Conservation (phyloP, 495 filamentous ascomycete species). For the Penicillium malachiteum region DNA sequence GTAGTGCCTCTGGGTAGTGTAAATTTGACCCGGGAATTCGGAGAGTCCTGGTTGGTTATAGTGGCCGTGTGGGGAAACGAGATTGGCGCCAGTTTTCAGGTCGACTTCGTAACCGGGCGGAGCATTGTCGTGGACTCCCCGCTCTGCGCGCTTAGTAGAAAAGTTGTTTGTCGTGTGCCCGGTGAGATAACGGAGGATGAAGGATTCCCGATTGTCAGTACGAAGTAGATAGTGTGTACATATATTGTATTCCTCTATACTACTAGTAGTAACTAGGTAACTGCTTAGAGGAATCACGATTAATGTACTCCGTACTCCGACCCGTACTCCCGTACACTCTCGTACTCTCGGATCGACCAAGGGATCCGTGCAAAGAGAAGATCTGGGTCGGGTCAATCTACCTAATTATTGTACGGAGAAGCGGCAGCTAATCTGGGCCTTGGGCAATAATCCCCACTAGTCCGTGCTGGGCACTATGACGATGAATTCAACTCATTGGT, state of each 20-base stretch:
- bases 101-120: constrained; percentile 4
- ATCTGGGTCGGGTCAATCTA: constrained; percentile 4
- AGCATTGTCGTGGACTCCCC: constrained; percentile 5
- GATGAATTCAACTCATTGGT: too few relatives aligned
- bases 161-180: background rate
- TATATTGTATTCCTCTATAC: too few relatives aligned
- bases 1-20: too few relatives aligned
- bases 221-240: too few relatives aligned
- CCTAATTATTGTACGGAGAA: constrained; percentile 3
- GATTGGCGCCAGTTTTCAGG: constrained; percentile 7
- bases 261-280: too few relatives aligned
- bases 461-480: too few relatives aligned
- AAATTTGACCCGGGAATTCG: background rate
- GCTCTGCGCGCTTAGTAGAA: constrained; percentile 13
- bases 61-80: constrained; percentile 10
- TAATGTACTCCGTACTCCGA: too few relatives aligned
- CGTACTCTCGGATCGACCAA: background rate
- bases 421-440: background rate
- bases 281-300: too few relatives aligned
- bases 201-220: too few relatives aligned
- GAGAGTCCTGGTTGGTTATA: constrained; percentile 3
- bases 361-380: background rate
- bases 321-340: too few relatives aligned
- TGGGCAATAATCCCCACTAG: background rate
- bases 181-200: too few relatives aligned